Evolutionary conservation across 371 early-diverging fungal species (phyloP).

Genomic region (Mucor saturninus): DNA sequence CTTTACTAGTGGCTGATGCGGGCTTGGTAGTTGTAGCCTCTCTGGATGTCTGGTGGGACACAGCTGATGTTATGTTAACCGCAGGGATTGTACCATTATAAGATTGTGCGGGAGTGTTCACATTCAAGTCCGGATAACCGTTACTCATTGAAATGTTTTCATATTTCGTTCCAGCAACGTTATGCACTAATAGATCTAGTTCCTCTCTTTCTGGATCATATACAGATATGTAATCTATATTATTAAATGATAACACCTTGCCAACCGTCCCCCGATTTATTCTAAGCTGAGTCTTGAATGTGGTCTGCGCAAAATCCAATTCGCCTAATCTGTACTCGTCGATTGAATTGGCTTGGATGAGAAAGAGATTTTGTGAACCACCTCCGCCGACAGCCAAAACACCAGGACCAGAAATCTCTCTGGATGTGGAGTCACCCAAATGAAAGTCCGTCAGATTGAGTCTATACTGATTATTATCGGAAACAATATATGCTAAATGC

Average conservation of each 20-base stretch:
- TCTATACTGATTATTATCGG: neutral
- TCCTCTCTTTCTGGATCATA: neutral
- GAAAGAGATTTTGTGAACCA: constrained; percentile 4
- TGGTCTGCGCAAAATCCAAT: neutral
- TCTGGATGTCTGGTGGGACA: neutral
- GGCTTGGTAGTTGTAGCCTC: no score
- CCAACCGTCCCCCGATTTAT: neutral
- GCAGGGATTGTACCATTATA: neutral
- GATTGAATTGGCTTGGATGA: constrained; percentile 2
- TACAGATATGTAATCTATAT: constrained; percentile 5
- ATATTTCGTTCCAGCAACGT: neutral
- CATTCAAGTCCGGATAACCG: neutral
- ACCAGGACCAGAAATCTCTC: neutral
- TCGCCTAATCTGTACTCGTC: constrained; percentile 9
- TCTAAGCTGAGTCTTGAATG: neutral
- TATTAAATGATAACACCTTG: neutral
- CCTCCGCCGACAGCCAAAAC: constrained; percentile 5
- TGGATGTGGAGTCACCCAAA: neutral
- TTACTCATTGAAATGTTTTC: neutral
- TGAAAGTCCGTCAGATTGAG: neutral
- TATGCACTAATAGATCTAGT: neutral
- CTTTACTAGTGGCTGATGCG: no score
- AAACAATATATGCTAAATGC: constrained; percentile 6
- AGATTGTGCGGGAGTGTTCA: neutral
- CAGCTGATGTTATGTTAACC: neutral